These are phyloP conservation scores for Penicillium thymicola DNA, from an alignment of 2,329 filamentous ascomycete genomes.

Conservation along the genomic window DNA sequence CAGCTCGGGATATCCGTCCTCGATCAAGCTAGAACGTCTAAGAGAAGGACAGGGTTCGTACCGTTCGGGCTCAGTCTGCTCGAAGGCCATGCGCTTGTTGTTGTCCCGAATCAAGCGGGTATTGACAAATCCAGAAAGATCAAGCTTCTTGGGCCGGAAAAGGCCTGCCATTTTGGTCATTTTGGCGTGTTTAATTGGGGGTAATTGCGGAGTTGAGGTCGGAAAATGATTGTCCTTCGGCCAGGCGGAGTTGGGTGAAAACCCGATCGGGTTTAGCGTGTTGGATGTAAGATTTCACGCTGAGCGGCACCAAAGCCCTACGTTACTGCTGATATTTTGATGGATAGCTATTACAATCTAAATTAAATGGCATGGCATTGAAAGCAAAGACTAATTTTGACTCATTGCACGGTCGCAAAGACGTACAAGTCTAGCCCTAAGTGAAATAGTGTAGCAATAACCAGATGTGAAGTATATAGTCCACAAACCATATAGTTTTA, in stretches of 20 bases:
- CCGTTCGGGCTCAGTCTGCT: conserved; percentile 83
- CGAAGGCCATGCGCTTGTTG: conserved; percentile 92
- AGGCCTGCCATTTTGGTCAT: conserved; percentile 55
- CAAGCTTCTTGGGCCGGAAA: conserved; percentile 86
- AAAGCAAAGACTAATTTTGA: not conserved
- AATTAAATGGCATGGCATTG: not conserved
- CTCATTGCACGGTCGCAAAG: not conserved
- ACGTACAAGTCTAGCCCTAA: not conserved
- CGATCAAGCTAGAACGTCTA: no score
- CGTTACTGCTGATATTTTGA: not conserved
- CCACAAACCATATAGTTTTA: not conserved
- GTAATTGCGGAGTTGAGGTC: conserved; percentile 6
- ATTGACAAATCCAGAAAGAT: conserved; percentile 84
- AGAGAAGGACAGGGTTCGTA: conserved; percentile 39
- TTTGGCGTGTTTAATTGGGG: conserved; percentile 12
- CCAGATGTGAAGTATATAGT: not conserved
- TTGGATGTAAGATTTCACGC: conserved; percentile 8
- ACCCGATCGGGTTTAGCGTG: conserved; percentile 28
- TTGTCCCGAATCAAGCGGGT: conserved; percentile 86
- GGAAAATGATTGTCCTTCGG: conserved; percentile 15
- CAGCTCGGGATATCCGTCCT: not conserved
- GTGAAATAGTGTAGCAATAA: not conserved
- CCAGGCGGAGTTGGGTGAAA: conserved; percentile 25
- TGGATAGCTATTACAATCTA: not conserved
- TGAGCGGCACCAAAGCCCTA: not conserved